Evolutionary conservation across 495 filamentous ascomycete species (phyloP), one percentile per base, ranked within the genome.

Genomic region (Trichoderma virens): DNA sequence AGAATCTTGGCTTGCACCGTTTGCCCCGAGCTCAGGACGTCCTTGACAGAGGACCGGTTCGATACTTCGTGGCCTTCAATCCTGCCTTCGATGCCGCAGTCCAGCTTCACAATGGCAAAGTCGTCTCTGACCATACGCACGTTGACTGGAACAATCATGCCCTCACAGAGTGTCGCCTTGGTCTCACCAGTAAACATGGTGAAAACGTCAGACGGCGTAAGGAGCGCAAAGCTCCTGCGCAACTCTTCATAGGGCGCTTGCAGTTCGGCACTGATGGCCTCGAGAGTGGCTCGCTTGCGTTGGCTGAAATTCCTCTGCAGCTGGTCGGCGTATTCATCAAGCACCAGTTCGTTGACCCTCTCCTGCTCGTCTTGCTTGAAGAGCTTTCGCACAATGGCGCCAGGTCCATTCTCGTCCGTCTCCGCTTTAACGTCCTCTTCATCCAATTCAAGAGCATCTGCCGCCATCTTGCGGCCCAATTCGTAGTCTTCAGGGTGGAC

Each of bases 401-500:
- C 90, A 0, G 87, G 80, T 1, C 94, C 94, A 62, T 90, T 89
- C 70, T 96, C 91, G 67, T 94, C 89, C 7, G 86, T 87, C 75
- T 98, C 93, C 0, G 90, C 92, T 74, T 96, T 93, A 73, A 98
- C 90, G 71, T 98, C 94, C 75, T 98, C 94, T 74, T 98, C 94
- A 69, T 98, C 95, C 67, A 97, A 76, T 71, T 96, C 93, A 54
- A 98, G 78, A 47, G 94, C 95, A 80, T 98, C 94, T 16, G 95
- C 94, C 27, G 94, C 95, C 88, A 98, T 97, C 74, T 98, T 98
- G 62, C 93, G 88, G 23, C 91, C 94, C 51, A 98, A 83, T 61
- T 98, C 94, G 73, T 98, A 98, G 72, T 98, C 94, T 81, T 98
- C 94, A 7, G 94, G 94, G 71, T 98, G 94, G 18, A 98, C 90